Conservation (phyloP, 306 rosid species). For the Corylus avellana region DNA sequence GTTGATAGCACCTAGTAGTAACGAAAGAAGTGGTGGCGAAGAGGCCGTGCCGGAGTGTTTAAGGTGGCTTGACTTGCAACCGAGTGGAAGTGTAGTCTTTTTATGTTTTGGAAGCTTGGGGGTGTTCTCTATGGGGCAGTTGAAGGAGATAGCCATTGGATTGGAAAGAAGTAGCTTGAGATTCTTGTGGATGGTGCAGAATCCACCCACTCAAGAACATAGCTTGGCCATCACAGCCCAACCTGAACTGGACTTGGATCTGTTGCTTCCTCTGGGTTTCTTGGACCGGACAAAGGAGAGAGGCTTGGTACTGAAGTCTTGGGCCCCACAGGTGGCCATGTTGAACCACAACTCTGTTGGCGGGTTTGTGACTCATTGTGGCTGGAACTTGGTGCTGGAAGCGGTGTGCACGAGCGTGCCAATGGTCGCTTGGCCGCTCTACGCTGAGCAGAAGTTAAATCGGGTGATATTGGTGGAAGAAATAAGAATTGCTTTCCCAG, state of each 20-base stretch:
- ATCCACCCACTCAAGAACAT: constrained; percentile 17
- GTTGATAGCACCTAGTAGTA: too few species aligned
- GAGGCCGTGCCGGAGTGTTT: background rate
- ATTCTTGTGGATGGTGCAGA: constrained; percentile 57
- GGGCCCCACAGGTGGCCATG: constrained; percentile 58
- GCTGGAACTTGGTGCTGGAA: constrained; percentile 76
- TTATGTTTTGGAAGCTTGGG: constrained; percentile 68
- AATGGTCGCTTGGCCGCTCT: constrained; percentile 57
- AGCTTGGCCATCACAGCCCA: too few species aligned
- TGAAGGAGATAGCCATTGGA: constrained; percentile 54
- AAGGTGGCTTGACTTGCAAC: constrained; percentile 56
- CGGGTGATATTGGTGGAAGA: constrained; percentile 45
- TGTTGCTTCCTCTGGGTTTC: constrained; percentile 51
- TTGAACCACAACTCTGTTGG: constrained; percentile 57
- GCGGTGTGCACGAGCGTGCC: constrained; percentile 48
- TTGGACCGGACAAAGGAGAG: constrained; percentile 39
- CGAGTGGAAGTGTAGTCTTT: constrained; percentile 51
- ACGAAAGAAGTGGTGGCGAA: too few species aligned
- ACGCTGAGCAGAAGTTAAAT: constrained; percentile 59
- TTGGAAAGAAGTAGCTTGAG: constrained; percentile 53
- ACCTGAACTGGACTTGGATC: too few species aligned
- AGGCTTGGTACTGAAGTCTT: constrained; percentile 48
- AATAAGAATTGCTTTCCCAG: constrained; percentile 42
- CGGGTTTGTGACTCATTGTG: constrained; percentile 65
- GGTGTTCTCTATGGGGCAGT: constrained; percentile 30